Evolutionary conservation across 1,284 basidiomycete species (phyloP).

Genomic region (Melampsora americana): DNA sequence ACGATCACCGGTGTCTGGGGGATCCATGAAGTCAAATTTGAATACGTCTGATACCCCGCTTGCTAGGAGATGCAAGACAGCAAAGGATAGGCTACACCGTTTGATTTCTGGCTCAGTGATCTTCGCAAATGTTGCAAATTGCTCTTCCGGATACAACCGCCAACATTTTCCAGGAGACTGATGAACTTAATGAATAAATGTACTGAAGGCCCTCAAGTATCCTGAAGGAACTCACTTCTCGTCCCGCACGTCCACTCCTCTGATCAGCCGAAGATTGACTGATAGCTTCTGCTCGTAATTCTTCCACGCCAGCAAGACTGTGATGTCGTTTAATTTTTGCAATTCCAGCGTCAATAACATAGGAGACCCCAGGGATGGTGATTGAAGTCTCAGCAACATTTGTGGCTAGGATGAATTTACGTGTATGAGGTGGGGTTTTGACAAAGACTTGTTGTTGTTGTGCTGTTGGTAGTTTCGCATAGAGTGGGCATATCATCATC

Average conservation of each 20-base stretch:
- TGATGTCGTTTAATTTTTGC: conserved; percentile 88
- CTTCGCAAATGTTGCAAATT: conserved; percentile 65
- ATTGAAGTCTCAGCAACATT: conserved; percentile 98
- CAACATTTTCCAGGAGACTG: conserved; percentile 78
- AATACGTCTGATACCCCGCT: conserved; percentile 67
- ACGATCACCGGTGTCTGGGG: conserved; percentile 70
- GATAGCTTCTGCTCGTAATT: conserved; percentile 62
- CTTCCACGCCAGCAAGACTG: conserved; percentile 60
- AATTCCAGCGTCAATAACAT: conserved; percentile 91
- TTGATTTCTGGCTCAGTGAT: conserved; percentile 82
- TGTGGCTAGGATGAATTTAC: conserved; percentile 88
- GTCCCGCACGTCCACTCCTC: conserved; percentile 82
- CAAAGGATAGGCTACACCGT: conserved; percentile 75
- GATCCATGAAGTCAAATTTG: conserved; percentile 77
- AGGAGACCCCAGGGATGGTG: conserved; percentile 91
- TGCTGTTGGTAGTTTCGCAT: conserved; percentile 73
- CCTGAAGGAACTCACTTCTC: conserved; percentile 63
- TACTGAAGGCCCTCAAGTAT: conserved; percentile 13
- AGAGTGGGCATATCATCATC: conserved; percentile 75
- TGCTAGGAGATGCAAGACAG: conserved; percentile 69
- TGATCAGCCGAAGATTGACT: conserved; percentile 87
- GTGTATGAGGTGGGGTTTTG: conserved; percentile 65
- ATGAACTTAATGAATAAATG: conserved; percentile 15
- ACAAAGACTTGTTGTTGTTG: conserved; percentile 77
- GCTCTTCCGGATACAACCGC: conserved; percentile 77